A percentile compares a stretch with the other conserved stretches of the same genome.
These are phyloP conservation scores for Globisporangium canariense DNA, from an alignment of 352 stramenopile species.

Conservation along the genomic window DNA sequence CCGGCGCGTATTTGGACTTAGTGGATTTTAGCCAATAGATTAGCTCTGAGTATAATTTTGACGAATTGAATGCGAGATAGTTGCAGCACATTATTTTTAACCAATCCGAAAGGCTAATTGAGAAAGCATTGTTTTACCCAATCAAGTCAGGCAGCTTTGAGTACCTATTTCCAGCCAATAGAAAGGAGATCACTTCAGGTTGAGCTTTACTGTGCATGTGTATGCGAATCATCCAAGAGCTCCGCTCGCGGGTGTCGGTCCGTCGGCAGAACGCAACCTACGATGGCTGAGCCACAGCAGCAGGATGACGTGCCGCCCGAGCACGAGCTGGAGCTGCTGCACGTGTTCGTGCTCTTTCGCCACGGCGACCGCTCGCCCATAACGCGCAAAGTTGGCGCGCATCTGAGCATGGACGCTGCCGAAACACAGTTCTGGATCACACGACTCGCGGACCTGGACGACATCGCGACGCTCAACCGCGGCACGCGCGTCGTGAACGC, in stretches of 20 bases:
- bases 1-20: no score
- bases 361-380: slow-evolving; percentile 80
- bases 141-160: no score
- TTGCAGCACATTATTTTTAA: no score
- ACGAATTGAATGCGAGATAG: no score
- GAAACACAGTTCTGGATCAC: slow-evolving; percentile 69
- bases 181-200: background rate
- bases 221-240: slow-evolving; percentile 11
- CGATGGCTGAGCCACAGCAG: slow-evolving; percentile 4
- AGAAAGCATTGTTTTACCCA: no score
- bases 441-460: slow-evolving; percentile 36
- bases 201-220: background rate
- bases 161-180: no score
- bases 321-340: slow-evolving; percentile 36
- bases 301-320: background rate
- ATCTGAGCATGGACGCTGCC: slow-evolving; percentile 35
- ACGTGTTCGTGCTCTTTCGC: slow-evolving; percentile 73
- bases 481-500: slow-evolving; percentile 37
- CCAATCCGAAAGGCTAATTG: no score
- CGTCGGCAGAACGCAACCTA: background rate
- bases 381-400: slow-evolving; percentile 42
- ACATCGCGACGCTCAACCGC: slow-evolving; percentile 45
- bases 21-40: no score
- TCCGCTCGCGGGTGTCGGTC: background rate
- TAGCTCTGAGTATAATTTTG: no score